phyloP scores from a whole-genome alignment of 2,329 filamentous ascomycete genomes.

The Ophiostoma ips region DNA sequence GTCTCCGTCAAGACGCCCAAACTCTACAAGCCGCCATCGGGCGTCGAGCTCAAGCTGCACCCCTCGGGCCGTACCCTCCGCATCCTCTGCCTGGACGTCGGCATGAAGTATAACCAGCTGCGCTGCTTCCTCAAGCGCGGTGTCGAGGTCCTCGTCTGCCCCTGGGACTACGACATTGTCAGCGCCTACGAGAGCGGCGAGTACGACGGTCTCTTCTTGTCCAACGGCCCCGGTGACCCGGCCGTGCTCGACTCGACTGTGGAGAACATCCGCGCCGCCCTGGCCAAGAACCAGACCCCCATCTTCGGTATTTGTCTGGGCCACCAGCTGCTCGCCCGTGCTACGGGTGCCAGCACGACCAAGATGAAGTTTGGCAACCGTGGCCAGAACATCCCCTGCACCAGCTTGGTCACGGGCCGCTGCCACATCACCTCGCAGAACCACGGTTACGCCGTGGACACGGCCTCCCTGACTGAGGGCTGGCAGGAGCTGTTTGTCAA shows the following conservation, averaged over 20 bases:
- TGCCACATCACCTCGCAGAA: slow-evolving; percentile 99
- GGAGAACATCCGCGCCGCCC: slow-evolving; percentile 60
- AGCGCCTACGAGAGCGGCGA: slow-evolving; percentile 60
- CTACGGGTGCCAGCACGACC: slow-evolving; percentile 67
- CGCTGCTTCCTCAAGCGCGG: slow-evolving; percentile 83
- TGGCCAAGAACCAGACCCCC: slow-evolving; percentile 68
- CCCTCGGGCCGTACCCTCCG: slow-evolving; percentile 77
- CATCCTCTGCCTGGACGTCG: slow-evolving; percentile 87
- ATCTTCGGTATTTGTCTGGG: slow-evolving; percentile 95
- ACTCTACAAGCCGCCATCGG: slow-evolving; percentile 63
- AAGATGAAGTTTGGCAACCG: slow-evolving; percentile 99
- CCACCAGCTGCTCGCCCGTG: slow-evolving; percentile 81
- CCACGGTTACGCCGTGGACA: slow-evolving; percentile 88
- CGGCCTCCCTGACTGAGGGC: slow-evolving; percentile 55
- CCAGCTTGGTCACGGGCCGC: slow-evolving; percentile 84
- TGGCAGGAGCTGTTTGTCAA: slow-evolving; percentile 97
- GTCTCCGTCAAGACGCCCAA: slow-evolving; percentile 82
- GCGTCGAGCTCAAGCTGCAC: slow-evolving; percentile 65
- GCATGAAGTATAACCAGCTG: slow-evolving; percentile 96
- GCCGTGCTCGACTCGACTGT: slow-evolving; percentile 70
- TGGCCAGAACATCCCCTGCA: slow-evolving; percentile 96
- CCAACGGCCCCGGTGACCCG: slow-evolving; percentile 93
- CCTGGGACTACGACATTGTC: slow-evolving; percentile 90
- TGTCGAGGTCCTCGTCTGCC: slow-evolving; percentile 85
- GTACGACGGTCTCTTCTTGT: slow-evolving; percentile 95